Conservation (phyloP, 2,329 filamentous ascomycete genomes). For the Nothopassalora personata region DNA sequence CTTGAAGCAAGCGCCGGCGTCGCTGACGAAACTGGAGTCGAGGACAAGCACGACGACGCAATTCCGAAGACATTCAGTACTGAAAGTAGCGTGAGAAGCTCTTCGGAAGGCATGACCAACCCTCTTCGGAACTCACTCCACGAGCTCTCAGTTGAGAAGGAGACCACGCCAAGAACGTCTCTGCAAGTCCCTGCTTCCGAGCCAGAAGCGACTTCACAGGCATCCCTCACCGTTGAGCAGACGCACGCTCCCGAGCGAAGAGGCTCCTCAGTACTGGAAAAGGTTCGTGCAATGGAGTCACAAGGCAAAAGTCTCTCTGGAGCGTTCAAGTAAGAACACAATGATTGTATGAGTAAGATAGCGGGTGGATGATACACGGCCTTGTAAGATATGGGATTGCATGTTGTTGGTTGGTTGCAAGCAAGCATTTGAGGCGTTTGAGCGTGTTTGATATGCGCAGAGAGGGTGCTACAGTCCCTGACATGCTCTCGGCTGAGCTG, state of each 20-base stretch:
- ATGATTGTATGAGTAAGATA: background rate
- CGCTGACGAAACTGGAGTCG: background rate
- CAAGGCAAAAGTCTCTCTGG: background rate
- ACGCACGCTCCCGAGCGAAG: slow-evolving; percentile 13
- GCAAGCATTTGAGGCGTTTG: background rate
- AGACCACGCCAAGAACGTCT: slow-evolving; percentile 1
- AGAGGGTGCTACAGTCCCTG: background rate
- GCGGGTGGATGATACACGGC: background rate
- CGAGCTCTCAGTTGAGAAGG: background rate
- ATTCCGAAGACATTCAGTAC: background rate
- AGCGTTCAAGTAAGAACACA: background rate
- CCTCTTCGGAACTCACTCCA: background rate
- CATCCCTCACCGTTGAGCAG: slow-evolving; percentile 10
- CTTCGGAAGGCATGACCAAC: background rate
- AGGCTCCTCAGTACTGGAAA: slow-evolving; percentile 18
- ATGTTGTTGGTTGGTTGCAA: background rate
- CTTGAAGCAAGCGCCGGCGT: slow-evolving; percentile 1
- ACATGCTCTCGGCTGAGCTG: too few relatives aligned
- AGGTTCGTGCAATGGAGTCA: slow-evolving; percentile 23
- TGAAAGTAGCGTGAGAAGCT: background rate
- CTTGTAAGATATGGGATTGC: slow-evolving; percentile 1
- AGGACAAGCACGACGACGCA: background rate
- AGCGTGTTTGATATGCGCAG: background rate
- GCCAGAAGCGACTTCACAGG: slow-evolving; percentile 1
- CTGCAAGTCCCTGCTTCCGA: slow-evolving; percentile 3